Conservation (phyloP, 495 filamentous ascomycete genomes). For the Annulohypoxylon maeteangense region DNA sequence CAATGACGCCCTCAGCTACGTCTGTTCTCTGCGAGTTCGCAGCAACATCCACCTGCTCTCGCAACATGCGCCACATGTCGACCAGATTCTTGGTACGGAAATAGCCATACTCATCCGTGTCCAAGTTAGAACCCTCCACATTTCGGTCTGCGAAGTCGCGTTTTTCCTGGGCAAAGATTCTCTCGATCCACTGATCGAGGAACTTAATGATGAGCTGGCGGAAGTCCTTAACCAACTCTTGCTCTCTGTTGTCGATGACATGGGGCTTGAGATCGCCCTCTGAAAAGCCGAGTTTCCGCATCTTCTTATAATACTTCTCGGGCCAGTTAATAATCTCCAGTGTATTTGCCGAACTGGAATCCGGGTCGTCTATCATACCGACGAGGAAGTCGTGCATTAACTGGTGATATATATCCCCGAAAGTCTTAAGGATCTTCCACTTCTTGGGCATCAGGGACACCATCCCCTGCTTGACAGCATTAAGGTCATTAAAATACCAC, state of each 20-base stretch:
- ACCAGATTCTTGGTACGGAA: constrained; percentile 90
- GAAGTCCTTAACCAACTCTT: constrained; percentile 92
- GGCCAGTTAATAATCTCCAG: constrained; percentile 94
- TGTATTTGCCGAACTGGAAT: constrained; percentile 79
- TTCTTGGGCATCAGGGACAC: constrained; percentile 90
- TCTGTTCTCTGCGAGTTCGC: constrained; percentile 82
- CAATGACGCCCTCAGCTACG: constrained; percentile 90
- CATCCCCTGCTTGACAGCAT: constrained; percentile 91
- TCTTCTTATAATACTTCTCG: constrained; percentile 94
- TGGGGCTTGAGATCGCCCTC: constrained; percentile 79
- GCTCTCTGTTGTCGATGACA: constrained; percentile 86
- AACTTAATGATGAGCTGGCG: constrained; percentile 92
- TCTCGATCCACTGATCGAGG: constrained; percentile 97
- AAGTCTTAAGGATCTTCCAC: constrained; percentile 95
- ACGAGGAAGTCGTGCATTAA: constrained; percentile 95
- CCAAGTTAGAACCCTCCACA: constrained; percentile 75
- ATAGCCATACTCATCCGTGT: constrained; percentile 84
- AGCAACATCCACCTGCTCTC: constrained; percentile 86
- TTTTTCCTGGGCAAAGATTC: constrained; percentile 82
- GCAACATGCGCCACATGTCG: constrained; percentile 97
- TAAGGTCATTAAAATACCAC: constrained; percentile 98
- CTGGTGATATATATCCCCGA: constrained; percentile 87
- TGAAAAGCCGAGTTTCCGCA: constrained; percentile 85
- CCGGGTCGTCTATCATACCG: constrained; percentile 80
- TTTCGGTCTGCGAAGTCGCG: constrained; percentile 80